Evolutionary conservation across 208 protist genomes (phyloP), one percentile per base, ranked within the genome.

Genomic region (Tritrichomonas musculus): DNA sequence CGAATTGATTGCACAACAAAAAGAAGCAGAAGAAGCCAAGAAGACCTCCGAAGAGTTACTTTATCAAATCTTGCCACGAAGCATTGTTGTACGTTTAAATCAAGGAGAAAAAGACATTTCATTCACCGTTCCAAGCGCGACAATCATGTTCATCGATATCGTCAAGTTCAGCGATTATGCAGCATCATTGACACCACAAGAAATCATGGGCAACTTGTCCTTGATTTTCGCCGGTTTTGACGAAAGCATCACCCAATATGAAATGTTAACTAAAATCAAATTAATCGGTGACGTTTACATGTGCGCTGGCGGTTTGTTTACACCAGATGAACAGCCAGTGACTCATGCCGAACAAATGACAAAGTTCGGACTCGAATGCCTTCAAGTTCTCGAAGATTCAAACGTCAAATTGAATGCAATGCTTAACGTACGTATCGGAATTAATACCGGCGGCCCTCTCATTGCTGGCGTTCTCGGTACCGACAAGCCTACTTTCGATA

Each of bases 41-140:
- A 33, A 25, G 0, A 53, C 53, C 11, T 39, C 27, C n/a, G 77
- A 88, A 57, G 57, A 53, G 14, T 57, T 88, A 20, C 22, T 88
- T 27, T 88, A 60, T 57, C 77, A 88, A 47, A 88, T 88, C 2
- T 50, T 88, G 14, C 77, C 77, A 60, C 4, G 77, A 39, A 47
- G 57, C 30, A 88, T 88, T 20, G 77, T 88, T 88, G 13, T 88
- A 8, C 0, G 47, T 39, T 27, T 88, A 1, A 57, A 88, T n/a
- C 44, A 88, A 88, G 77, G 77, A 39, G 77, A 88, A 36, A 88
- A 88, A 57, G 77, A 88, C 57, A 88, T 88, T 88, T 57, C 77
- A 57, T 88, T 88, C 30, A 39, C 9, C 14, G 77, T 88, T 53
- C 41, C 41, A 39, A 39, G n/a, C 33, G 77, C 77, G 25, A 14